Evolutionary conservation across 345 rosid species (phyloP), one percentile per base, ranked within the genome.

Genomic region (Trapa incisa): DNA sequence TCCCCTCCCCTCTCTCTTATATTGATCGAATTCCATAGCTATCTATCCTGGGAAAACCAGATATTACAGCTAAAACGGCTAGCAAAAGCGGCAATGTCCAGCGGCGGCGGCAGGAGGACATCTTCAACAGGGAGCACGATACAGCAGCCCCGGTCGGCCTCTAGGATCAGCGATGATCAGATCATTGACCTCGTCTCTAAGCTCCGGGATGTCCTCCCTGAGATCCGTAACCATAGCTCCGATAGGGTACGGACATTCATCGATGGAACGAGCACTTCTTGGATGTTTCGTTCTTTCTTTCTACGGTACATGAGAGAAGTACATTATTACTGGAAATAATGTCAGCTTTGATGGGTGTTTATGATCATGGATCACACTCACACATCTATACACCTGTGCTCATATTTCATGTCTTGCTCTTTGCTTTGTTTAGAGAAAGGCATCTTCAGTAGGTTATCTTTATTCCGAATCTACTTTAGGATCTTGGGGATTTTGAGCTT

Each of bases 111-210:
- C 82, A 81, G 48, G 22, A 38, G 66, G 38, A 54, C 35, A 35
- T 54, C 66, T 32, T 38, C 47, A 94, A 3, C 43, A 8, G 43
- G 43, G 43, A 78, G 60, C 32, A n/a, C 60, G 35, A 87, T 96
- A 81, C 81, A 91, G 81, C 92, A 87, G 74, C 65, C 84, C 72
- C 68, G 67, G 11, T 73, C 84, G 29, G 75, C 57, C 66, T 85
- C 96, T 2, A 81, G 96, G 74, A 92, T 92, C 76, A 86, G 74
- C n/a, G 96, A 92, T 76, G 96, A 86, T 68, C 98, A 92, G 75
- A 92, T 92, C 82, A 79, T 85, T 58, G 86, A 87, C 43, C 96
- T 92, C 36, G 79, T 92, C 76, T 75, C 94, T 72, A 92, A 86
- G 75, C 75, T 92, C 70, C 84, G 90, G 32, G 91, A 86, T 53